Evolutionary conservation across 257 asterid species (phyloP).

Genomic region (Plantago ovata): DNA sequence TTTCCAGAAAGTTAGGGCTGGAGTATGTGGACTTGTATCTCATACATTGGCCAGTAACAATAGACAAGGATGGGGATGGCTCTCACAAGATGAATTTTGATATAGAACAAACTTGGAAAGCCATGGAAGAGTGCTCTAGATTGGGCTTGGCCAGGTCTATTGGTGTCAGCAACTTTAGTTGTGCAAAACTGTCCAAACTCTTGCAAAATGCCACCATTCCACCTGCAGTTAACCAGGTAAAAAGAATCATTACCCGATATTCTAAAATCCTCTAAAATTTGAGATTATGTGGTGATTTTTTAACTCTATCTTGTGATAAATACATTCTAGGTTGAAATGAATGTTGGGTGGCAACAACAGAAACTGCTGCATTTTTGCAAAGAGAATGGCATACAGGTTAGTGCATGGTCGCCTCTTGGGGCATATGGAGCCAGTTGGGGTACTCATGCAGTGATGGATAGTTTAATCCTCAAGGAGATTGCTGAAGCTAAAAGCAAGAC

Average conservation of each 20-base stretch:
- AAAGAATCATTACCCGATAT: too few relatives aligned
- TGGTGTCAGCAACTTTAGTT: conserved; percentile 53
- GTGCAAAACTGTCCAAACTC: conserved; percentile 38
- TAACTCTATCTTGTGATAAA: neutral
- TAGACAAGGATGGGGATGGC: neutral
- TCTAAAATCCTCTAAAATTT: too few relatives aligned
- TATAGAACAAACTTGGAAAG: conserved; percentile 47
- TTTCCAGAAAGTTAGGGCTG: conserved; percentile 32
- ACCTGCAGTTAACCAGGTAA: conserved; percentile 58
- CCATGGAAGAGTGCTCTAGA: conserved; percentile 42
- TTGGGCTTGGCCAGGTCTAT: conserved; percentile 51
- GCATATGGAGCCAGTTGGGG: conserved; percentile 43
- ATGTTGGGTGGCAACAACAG: conserved; percentile 49
- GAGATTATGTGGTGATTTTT: too few relatives aligned
- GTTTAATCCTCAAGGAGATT: conserved; percentile 30
- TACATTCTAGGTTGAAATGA: conserved; percentile 43
- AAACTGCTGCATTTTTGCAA: conserved; percentile 40
- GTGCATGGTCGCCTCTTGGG: conserved; percentile 55
- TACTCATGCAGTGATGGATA: conserved; percentile 36
- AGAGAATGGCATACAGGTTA: conserved; percentile 35
- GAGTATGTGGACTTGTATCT: conserved; percentile 46
- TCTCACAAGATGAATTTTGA: conserved; percentile 28
- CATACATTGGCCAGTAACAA: conserved; percentile 43
- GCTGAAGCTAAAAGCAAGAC: conserved; percentile 34
- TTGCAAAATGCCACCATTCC: conserved; percentile 36